Percentiles rank a stretch among this genome's conserved stretches.
Evolutionary conservation across 1,284 basidiomycete species (phyloP).

Genomic region (Trametes versicolor): DNA sequence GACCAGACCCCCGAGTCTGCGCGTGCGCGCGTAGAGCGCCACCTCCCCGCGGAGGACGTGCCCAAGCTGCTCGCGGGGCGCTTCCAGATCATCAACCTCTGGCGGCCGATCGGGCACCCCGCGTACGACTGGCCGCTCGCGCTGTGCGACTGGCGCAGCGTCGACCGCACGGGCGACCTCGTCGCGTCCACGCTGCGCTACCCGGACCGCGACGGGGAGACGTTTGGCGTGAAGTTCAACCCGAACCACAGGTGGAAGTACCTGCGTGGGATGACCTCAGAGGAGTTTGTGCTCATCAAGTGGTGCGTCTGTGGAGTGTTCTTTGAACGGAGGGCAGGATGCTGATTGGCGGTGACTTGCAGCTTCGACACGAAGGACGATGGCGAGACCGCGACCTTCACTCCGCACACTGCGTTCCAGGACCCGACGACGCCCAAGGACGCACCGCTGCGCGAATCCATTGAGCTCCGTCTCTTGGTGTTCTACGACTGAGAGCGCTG

Average conservation of each 20-base stretch:
- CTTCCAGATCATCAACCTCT: constrained; percentile 79
- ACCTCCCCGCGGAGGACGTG: constrained; percentile 59
- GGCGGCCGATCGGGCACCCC: constrained; percentile 67
- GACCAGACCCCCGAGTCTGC: constrained; percentile 63
- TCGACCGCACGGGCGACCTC: constrained; percentile 59
- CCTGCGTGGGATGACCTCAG: constrained; percentile 65
- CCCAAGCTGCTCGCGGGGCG: constrained; percentile 55
- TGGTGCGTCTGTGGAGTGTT: constrained; percentile 55
- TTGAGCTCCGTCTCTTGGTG: constrained; percentile 66
- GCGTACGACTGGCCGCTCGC: constrained; percentile 70
- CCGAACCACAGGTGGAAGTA: constrained; percentile 73
- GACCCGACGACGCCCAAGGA: constrained; percentile 63
- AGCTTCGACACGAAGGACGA: constrained; percentile 66
- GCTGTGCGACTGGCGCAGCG: constrained; percentile 67
- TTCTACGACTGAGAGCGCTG: constrained; percentile 61
- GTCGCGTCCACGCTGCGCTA: constrained; percentile 61
- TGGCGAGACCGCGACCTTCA: constrained; percentile 60
- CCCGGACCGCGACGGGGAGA: constrained; percentile 67
- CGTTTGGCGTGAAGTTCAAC: constrained; percentile 61
- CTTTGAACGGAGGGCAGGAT: too few relatives aligned
- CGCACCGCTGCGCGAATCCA: constrained; percentile 63
- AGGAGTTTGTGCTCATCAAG: constrained; percentile 74
- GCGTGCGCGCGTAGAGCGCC: constrained; percentile 58
- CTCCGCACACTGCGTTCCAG: constrained; percentile 68
- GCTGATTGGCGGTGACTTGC: constrained; percentile 9